Evolutionary conservation across 805 yeast genomes (phyloP).

Genomic region (Candida schatavii): DNA sequence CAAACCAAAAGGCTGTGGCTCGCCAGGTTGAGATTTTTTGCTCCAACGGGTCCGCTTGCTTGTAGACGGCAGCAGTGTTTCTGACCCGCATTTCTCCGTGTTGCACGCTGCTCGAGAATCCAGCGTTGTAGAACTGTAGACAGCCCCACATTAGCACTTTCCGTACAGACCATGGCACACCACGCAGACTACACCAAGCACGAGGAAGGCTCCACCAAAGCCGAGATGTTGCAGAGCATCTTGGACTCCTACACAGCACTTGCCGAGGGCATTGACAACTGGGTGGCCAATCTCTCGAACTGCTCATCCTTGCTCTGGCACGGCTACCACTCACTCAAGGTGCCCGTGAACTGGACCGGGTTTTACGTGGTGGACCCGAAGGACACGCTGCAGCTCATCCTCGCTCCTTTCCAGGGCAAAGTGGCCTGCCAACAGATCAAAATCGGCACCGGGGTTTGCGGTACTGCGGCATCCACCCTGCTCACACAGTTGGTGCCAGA

Average conservation of each 20-base stretch:
- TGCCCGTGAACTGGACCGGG: slow-evolving; percentile 87
- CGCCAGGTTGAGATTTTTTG: too few relatives aligned
- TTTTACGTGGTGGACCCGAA: slow-evolving; percentile 60
- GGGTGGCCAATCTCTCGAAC: slow-evolving; percentile 89
- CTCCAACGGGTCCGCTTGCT: too few relatives aligned
- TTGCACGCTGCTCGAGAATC: too few relatives aligned
- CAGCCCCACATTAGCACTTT: too few relatives aligned
- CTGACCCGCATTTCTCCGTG: too few relatives aligned
- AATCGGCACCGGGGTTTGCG: slow-evolving; percentile 89
- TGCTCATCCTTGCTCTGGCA: slow-evolving; percentile 87
- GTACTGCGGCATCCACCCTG: slow-evolving; percentile 63
- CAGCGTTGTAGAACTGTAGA: too few relatives aligned
- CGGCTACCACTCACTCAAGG: slow-evolving; percentile 63
- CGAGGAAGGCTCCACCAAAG: slow-evolving; percentile 30
- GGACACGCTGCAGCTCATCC: slow-evolving; percentile 46
- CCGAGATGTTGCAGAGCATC: slow-evolving; percentile 57
- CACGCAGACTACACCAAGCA: slow-evolving; percentile 80
- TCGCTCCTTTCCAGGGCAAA: slow-evolving; percentile 96
- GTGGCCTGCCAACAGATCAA: slow-evolving; percentile 88
- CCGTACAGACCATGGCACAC: too few relatives aligned
- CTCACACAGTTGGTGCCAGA: slow-evolving; percentile 73
- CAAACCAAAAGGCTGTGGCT: too few relatives aligned
- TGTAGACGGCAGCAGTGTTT: too few relatives aligned
- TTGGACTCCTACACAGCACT: slow-evolving; percentile 65
- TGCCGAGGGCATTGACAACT: slow-evolving; percentile 59